Conservation (phyloP, 371 early-diverging fungal genomes). For the Apophysomyces trapeziformis region DNA sequence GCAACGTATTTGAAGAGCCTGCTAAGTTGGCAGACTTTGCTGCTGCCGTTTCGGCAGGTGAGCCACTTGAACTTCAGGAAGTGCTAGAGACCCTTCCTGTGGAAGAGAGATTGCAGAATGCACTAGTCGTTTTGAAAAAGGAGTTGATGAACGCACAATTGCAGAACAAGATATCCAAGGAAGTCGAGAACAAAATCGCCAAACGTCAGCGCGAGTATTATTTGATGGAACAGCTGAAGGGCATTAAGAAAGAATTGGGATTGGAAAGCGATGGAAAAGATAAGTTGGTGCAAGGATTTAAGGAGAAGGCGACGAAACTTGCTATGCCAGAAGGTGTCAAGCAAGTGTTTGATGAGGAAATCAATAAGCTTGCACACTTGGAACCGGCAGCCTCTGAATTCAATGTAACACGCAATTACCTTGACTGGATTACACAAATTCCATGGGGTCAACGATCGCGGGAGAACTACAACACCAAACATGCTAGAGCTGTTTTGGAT, state of each 20-base stretch:
- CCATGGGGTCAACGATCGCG: constrained; percentile 93
- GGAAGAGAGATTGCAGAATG: constrained; percentile 91
- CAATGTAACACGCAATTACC: constrained; percentile 95
- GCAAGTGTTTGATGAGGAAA: constrained; percentile 97
- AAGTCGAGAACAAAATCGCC: constrained; percentile 95
- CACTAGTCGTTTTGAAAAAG: constrained; percentile 92
- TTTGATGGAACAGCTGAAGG: constrained; percentile 97
- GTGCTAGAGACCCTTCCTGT: constrained; percentile 88
- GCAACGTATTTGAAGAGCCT: constrained; percentile 94
- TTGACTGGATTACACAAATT: constrained; percentile 96
- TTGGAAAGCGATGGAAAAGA: constrained; percentile 97
- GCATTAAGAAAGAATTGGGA: constrained; percentile 97
- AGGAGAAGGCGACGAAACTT: constrained; percentile 78
- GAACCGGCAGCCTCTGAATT: constrained; percentile 98
- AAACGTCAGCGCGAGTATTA: constrained; percentile 96
- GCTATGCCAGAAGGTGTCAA: constrained; percentile 90
- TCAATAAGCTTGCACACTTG: constrained; percentile 89
- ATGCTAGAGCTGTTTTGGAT: constrained; percentile 86
- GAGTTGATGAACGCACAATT: constrained; percentile 96
- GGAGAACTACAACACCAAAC: constrained; percentile 88
- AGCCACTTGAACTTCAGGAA: constrained; percentile 89
- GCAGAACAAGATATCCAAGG: constrained; percentile 94
- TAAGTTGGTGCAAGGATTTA: constrained; percentile 92
- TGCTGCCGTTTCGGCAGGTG: constrained; percentile 92
- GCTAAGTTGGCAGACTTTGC: constrained; percentile 96